Percentiles rank a stretch among this genome's conserved stretches.
Evolutionary conservation across 2,329 filamentous ascomycete genomes (phyloP).

Genomic region (Penicillium griseofulvum): DNA sequence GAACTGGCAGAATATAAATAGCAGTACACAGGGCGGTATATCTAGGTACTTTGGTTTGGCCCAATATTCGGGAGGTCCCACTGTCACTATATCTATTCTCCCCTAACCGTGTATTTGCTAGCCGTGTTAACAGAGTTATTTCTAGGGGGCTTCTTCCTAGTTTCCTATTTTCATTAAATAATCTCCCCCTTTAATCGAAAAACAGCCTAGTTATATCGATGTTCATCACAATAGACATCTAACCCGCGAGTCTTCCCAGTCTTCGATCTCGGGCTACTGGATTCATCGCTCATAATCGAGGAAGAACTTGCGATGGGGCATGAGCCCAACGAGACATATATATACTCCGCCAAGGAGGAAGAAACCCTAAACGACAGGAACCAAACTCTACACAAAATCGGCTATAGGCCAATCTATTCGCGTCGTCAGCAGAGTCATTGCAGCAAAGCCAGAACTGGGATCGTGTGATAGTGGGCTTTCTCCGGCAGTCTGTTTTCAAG

Average conservation of each 20-base stretch:
- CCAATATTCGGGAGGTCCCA: too few relatives aligned
- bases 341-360: slow-evolving; percentile 13
- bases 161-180: neutral
- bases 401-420: slow-evolving; percentile 28
- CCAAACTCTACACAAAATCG: slow-evolving; percentile 25
- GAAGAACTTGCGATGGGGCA: slow-evolving; percentile 19
- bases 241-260: slow-evolving; percentile 7
- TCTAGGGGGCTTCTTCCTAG: neutral
- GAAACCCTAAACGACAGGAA: slow-evolving; percentile 23
- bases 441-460: too few relatives aligned
- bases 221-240: slow-evolving; percentile 5
- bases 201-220: neutral
- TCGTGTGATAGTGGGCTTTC: too few relatives aligned
- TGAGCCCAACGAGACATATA: slow-evolving; percentile 18
- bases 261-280: slow-evolving; percentile 7
- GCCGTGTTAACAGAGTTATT: neutral
- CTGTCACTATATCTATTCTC: too few relatives aligned
- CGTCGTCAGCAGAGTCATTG: too few relatives aligned
- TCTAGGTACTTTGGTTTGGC: too few relatives aligned
- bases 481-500: too few relatives aligned
- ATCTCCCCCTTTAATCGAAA: neutral
- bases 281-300: slow-evolving; percentile 6
- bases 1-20: too few relatives aligned
- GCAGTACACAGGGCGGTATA: too few relatives aligned
- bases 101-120: too few relatives aligned